Evolutionary conservation across 345 rosid species (phyloP).

Genomic region (Anacardium occidentale): DNA sequence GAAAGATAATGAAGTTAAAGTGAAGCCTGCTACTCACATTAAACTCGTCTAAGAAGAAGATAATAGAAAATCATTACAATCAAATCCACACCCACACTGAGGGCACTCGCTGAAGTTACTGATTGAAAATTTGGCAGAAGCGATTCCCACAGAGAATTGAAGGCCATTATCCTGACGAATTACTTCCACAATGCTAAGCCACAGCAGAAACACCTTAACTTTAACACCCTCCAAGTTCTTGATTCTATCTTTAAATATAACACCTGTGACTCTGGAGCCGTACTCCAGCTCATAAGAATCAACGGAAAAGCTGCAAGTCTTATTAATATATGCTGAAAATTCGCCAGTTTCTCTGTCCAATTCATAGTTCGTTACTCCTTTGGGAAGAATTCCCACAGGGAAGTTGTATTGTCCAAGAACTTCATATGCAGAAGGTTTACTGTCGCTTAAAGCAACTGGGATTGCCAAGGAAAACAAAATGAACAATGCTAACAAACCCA

Average conservation of each 20-base stretch:
- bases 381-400: neutral
- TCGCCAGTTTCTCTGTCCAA: slow-evolving; percentile 46
- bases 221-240: slow-evolving; percentile 44
- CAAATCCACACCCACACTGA: slow-evolving; percentile 21
- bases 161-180: slow-evolving; percentile 40
- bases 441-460: slow-evolving; percentile 4
- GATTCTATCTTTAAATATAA: slow-evolving; percentile 37
- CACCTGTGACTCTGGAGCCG: slow-evolving; percentile 50
- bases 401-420: slow-evolving; percentile 45
- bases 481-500: slow-evolving; percentile 13
- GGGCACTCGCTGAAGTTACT: slow-evolving; percentile 29
- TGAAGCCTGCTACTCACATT: too few species aligned
- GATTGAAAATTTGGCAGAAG: slow-evolving; percentile 49
- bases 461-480: slow-evolving; percentile 10
- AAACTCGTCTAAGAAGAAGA: slow-evolving; percentile 18
- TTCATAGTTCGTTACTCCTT: too few species aligned
- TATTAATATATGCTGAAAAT: slow-evolving; percentile 42
- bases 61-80: slow-evolving; percentile 26
- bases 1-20: too few species aligned
- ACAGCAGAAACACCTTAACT: slow-evolving; percentile 53
- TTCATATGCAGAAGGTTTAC: slow-evolving; percentile 46
- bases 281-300: slow-evolving; percentile 12
- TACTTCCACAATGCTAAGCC: slow-evolving; percentile 58
- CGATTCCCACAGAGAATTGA: slow-evolving; percentile 61
- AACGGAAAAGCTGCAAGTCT: slow-evolving; percentile 40